A percentile compares a stretch with the other conserved stretches of the same genome.
Evolutionary conservation across 2,329 filamentous ascomycete genomes (phyloP).

Genomic region (Lecanosticta acicola): DNA sequence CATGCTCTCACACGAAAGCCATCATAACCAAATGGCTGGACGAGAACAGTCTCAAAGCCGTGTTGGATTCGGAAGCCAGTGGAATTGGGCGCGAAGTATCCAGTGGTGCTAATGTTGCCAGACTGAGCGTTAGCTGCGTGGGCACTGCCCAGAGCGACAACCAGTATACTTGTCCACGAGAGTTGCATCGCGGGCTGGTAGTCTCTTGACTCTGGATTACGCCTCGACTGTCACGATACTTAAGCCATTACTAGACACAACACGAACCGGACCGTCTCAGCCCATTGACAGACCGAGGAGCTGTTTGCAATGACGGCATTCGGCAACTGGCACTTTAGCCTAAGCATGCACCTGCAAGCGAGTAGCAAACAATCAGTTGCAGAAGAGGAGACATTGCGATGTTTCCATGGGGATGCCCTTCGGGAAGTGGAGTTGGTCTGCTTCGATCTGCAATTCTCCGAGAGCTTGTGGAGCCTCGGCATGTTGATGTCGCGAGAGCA

Average conservation of each 20-base stretch:
- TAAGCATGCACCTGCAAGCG: not conserved
- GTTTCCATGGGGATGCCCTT: not conserved
- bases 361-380: not conserved
- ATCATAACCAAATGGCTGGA: slow-evolving; percentile 39
- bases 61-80: slow-evolving; percentile 34
- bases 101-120: not conserved
- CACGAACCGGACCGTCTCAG: too few relatives aligned
- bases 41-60: slow-evolving; percentile 37
- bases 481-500: not conserved
- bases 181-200: too few relatives aligned
- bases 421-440: not conserved
- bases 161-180: not conserved
- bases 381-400: not conserved
- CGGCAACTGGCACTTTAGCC: not conserved
- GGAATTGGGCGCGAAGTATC: slow-evolving; percentile 22
- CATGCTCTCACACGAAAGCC: slow-evolving; percentile 38
- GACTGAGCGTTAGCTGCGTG: not conserved
- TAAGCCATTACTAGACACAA: not conserved
- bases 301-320: not conserved
- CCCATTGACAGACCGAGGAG: not conserved
- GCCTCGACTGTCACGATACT: not conserved
- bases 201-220: too few relatives aligned
- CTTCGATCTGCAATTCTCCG: not conserved
- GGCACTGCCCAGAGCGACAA: not conserved
- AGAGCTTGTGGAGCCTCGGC: not conserved